Base-by-base conservation (phyloP, 495 filamentous ascomycete species). In the Ramalina peruviana region DNA sequence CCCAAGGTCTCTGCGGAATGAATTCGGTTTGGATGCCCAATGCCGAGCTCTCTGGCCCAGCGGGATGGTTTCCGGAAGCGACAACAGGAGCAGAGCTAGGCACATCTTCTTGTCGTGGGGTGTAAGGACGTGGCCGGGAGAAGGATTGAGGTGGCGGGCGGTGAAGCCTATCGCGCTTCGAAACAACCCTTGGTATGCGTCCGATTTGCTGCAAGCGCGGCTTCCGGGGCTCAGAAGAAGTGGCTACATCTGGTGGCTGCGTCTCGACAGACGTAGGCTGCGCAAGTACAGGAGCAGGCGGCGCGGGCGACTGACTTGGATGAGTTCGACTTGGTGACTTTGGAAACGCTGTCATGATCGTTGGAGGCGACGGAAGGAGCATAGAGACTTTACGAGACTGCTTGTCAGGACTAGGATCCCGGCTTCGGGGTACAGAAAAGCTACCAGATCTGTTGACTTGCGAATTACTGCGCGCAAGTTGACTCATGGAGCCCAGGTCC, bases 111-210 rank as follows among this genome's bases (percentile, higher is more conserved):
- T 48, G 19, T 16, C 33, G 45, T 17, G 88, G 88, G 15, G n/a
- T 56, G 53, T 40, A 33, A 30, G 44, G 54, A 27, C 71, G 62
- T 49, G 88, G 88, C 38, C 88, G 71, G 1, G 88, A 95, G 60
- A 93, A 94, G 15, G 88, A 94, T 61, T 83, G 82, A 13, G 83
- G 73, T 3, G 85, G 79, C 5, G 80, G 80, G 48, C 73, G 75
- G 54, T 84, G 79, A 36, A 81, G 76, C 41, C 81, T 76, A 49
- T 82, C 82, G 36, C 76, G 70, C 39, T 71, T 73, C 38, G 82
- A 89, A 36, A 90, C 77, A 11, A 96, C 87, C 56, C 81, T 81
- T 19, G 90, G 90, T 52, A 97, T 97, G 10, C 90, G 82, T 12
- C 89, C 90, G 48, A 97, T 80, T 57, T 88, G 89, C 36, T 81